Evolutionary conservation across 2,329 filamentous ascomycete genomes (phyloP).

Genomic region (Fusarium xylarioides): DNA sequence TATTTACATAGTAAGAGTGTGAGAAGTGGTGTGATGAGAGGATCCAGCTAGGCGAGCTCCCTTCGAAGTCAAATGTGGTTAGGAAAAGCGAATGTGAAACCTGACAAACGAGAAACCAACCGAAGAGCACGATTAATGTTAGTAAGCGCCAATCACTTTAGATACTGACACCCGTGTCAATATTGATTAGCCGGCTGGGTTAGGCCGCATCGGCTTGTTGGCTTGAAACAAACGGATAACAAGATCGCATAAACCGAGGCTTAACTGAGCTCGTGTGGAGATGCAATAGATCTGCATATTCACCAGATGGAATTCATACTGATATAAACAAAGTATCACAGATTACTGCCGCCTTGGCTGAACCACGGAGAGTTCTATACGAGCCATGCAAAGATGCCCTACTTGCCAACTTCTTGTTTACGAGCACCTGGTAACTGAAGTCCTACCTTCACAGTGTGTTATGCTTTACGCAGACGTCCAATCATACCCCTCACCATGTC

Average conservation of each 20-base stretch:
- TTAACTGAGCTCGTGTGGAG: not conserved
- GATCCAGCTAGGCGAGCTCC: not conserved
- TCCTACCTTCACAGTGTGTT: conserved; percentile 1
- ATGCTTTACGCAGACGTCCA: not conserved
- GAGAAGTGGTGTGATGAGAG: not conserved
- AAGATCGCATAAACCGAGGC: not conserved
- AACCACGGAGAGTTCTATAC: not conserved
- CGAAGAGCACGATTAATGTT: not conserved
- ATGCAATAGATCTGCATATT: not conserved
- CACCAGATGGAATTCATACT: not conserved
- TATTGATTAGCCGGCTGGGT: conserved; percentile 8
- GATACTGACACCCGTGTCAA: conserved; percentile 2
- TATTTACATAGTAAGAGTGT: not conserved
- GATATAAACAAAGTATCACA: not conserved
- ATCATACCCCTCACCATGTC: not conserved
- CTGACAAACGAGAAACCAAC: not conserved
- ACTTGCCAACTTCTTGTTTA: not conserved
- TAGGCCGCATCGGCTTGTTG: not conserved
- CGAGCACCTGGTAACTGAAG: not conserved
- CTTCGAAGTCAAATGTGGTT: not conserved
- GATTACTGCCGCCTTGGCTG: not conserved
- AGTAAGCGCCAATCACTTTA: not conserved
- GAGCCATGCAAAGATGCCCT: not conserved
- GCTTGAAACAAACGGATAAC: not conserved
- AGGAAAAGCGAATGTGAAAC: conserved; percentile 4